A percentile compares a stretch with the other conserved stretches of the same genome.
phyloP scores from a whole-genome alignment of 2,329 filamentous ascomycete species.

The Paraphaeosphaeria minitans region DNA sequence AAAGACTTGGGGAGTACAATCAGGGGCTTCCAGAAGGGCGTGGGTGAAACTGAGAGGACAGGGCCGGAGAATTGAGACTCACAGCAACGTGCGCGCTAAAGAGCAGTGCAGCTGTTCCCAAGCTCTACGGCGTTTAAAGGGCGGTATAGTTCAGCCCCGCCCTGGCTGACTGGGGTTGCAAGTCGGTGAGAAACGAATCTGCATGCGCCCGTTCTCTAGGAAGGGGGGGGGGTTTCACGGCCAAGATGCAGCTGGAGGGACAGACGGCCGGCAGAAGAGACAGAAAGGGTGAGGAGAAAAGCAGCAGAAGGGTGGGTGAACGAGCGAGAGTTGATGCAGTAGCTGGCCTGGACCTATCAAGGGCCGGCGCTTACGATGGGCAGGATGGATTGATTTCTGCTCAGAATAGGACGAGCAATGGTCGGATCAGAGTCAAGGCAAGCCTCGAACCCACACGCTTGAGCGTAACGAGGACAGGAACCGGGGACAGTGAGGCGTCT shows the following conservation, averaged over 20 bases:
- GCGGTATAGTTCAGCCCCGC: slow-evolving; percentile 47
- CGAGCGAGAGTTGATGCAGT: slow-evolving; percentile 38
- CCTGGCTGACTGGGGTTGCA: slow-evolving; percentile 42
- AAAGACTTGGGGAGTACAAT: slow-evolving; percentile 34
- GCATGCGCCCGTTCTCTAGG: slow-evolving; percentile 50
- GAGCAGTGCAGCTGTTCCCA: slow-evolving; percentile 37
- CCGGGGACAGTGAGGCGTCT: slow-evolving; percentile 39
- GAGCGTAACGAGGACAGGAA: slow-evolving; percentile 28
- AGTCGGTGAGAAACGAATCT: slow-evolving; percentile 42
- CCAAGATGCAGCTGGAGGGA: slow-evolving; percentile 41
- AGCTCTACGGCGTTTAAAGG: slow-evolving; percentile 45
- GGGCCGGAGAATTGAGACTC: slow-evolving; percentile 42
- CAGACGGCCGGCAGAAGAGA: slow-evolving; percentile 28
- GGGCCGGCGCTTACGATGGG: slow-evolving; percentile 44
- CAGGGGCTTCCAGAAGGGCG: slow-evolving; percentile 34
- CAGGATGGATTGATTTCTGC: slow-evolving; percentile 40
- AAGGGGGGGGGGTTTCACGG: slow-evolving; percentile 33
- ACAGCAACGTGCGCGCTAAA: slow-evolving; percentile 47
- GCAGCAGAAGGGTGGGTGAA: slow-evolving; percentile 40
- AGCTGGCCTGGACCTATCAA: slow-evolving; percentile 42
- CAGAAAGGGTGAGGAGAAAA: slow-evolving; percentile 29
- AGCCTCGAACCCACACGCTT: slow-evolving; percentile 23
- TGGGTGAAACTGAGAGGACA: slow-evolving; percentile 30
- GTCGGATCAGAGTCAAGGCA: slow-evolving; percentile 27
- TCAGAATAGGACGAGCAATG: slow-evolving; percentile 42